Conservation (phyloP, 345 rosid genomes). For the Eucalyptus curtisii region DNA sequence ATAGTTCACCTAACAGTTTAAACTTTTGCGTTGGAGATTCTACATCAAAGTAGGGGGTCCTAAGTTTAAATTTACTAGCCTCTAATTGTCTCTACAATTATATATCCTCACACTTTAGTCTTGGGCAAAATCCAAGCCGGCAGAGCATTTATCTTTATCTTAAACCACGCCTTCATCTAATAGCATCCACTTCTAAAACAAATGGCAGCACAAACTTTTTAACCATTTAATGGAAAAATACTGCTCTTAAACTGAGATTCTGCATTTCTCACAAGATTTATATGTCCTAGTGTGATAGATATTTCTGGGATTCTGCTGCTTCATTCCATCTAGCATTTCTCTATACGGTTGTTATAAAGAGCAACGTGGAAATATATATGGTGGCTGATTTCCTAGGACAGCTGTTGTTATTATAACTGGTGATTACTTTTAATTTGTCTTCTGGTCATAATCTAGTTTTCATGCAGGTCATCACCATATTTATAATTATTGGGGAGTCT, state of each 20-base stretch:
- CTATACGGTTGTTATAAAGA: not conserved
- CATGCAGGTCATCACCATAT: not conserved
- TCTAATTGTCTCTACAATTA: not conserved
- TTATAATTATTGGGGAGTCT: not conserved
- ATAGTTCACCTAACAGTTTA: not conserved
- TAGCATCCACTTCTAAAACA: not conserved
- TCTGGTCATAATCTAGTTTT: not conserved
- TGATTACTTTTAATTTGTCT: not conserved
- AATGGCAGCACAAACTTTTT: not conserved
- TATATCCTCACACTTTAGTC: not conserved
- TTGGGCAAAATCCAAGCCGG: not conserved
- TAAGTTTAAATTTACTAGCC: not conserved
- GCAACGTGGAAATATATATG: not conserved
- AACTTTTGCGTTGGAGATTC: not conserved
- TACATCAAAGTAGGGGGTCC: not conserved
- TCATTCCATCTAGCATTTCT: not conserved
- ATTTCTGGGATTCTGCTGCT: not conserved
- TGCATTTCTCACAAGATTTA: not conserved
- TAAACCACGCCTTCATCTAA: not conserved
- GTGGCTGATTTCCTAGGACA: not conserved
- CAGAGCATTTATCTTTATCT: not conserved
- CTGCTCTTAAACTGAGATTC: not conserved
- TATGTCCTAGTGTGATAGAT: not conserved
- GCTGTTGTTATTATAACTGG: not conserved
- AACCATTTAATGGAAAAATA: not conserved